These are phyloP conservation scores for Didymella lethalis DNA, from an alignment of 2,329 filamentous ascomycete genomes.

Conservation along the genomic window DNA sequence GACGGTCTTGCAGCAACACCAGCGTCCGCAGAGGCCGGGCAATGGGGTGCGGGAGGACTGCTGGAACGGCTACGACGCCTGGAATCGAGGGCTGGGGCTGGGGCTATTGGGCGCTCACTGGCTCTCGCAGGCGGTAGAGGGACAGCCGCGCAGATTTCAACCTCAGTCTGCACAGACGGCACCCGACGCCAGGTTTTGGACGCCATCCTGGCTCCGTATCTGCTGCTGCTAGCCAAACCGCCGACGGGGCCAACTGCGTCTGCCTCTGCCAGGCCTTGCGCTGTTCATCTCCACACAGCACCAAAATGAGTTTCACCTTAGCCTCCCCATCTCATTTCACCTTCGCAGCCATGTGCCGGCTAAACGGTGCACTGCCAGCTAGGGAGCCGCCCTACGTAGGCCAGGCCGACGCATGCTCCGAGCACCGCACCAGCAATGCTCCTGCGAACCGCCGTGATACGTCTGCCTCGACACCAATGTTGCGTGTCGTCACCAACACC, in stretches of 20 bases:
- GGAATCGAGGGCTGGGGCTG: not conserved
- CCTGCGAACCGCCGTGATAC: not conserved
- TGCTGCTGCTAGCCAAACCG: conserved; percentile 13
- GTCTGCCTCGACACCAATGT: not conserved
- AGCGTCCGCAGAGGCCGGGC: not conserved
- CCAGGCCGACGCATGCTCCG: conserved; percentile 19
- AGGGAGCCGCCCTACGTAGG: conserved; percentile 16
- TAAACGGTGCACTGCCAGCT: conserved; percentile 14
- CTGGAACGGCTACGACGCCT: not conserved
- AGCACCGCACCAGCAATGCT: conserved; percentile 1
- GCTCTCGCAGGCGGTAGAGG: conserved; percentile 6
- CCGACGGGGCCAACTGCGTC: conserved; percentile 6
- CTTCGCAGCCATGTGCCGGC: conserved; percentile 15
- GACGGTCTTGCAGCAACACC: not conserved
- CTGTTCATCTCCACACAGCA: conserved; percentile 19
- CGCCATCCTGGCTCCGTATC: conserved; percentile 11
- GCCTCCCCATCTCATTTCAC: conserved; percentile 15
- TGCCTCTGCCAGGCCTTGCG: conserved; percentile 3
- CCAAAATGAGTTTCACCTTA: conserved; percentile 19
- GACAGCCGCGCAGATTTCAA: conserved; percentile 19
- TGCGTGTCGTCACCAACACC: not conserved
- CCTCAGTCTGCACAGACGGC: conserved; percentile 11
- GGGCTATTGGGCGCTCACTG: not conserved
- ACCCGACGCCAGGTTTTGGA: conserved; percentile 1
- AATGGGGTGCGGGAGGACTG: not conserved